These are phyloP conservation scores for Blastobotrys elegans DNA, from an alignment of 1,139 yeast species.

Conservation along the genomic window DNA sequence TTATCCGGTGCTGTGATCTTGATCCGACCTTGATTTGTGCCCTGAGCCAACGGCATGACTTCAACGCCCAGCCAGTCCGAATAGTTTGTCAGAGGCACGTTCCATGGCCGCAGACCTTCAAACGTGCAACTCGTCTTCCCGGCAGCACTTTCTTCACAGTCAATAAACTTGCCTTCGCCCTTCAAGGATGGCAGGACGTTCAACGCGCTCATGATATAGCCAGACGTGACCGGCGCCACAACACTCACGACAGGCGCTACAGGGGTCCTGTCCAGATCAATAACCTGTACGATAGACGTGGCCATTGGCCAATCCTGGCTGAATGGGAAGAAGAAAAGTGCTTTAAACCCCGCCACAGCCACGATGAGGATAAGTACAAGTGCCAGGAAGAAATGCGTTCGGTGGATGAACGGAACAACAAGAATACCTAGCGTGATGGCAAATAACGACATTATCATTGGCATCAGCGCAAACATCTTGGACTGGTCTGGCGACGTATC, in stretches of 20 bases:
- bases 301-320: slow-evolving; percentile 59
- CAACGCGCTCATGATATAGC: slow-evolving; percentile 40
- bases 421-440: slow-evolving; percentile 50
- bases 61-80: slow-evolving; percentile 37
- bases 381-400: slow-evolving; percentile 52
- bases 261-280: slow-evolving; percentile 38
- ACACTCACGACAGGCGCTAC: slow-evolving; percentile 19
- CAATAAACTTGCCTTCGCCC: slow-evolving; percentile 21
- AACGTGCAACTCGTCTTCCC: slow-evolving; percentile 56
- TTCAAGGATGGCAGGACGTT: slow-evolving; percentile 62
- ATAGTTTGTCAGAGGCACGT: slow-evolving; percentile 37
- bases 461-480: slow-evolving; percentile 46
- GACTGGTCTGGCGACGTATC: slow-evolving; percentile 66
- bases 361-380: slow-evolving; percentile 38
- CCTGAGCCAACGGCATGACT: slow-evolving; percentile 26
- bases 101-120: slow-evolving; percentile 50
- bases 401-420: slow-evolving; percentile 65
- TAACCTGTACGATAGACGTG: slow-evolving; percentile 57
- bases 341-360: slow-evolving; percentile 37
- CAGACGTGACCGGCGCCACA: neutral
- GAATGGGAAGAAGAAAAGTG: slow-evolving; percentile 48
- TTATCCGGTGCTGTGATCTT: slow-evolving; percentile 54
- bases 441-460: slow-evolving; percentile 38
- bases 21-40: slow-evolving; percentile 62
- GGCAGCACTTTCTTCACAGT: slow-evolving; percentile 40